Conservation (phyloP, 1,284 basidiomycete species). For the Agroathelia rolfsii region DNA sequence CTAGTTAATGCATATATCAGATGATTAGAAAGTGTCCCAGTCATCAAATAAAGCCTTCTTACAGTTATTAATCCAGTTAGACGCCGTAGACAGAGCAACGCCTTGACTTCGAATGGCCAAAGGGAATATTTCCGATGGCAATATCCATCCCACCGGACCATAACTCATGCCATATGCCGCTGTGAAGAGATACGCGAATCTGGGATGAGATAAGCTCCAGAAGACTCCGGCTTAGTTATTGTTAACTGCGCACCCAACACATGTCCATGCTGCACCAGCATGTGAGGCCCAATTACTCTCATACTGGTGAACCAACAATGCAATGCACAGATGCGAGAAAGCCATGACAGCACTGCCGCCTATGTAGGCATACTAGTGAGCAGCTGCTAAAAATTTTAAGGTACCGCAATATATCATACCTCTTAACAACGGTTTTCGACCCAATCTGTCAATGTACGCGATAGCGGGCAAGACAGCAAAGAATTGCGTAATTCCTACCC, state of each 20-base stretch:
- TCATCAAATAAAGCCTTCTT: constrained; percentile 18
- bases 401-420: constrained; percentile 29
- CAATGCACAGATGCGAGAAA: constrained; percentile 62
- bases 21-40: constrained; percentile 4
- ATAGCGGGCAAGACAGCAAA: constrained; percentile 69
- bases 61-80: constrained; percentile 81
- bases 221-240: no score
- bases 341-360: constrained; percentile 67
- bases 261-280: constrained; percentile 47
- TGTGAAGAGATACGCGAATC: constrained; percentile 70
- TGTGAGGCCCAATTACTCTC: constrained; percentile 47
- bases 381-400: neutral
- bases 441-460: constrained; percentile 60
- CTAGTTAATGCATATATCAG: constrained; percentile 26
- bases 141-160: constrained; percentile 80
- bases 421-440: constrained; percentile 58
- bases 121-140: constrained; percentile 79
- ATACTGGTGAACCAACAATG: constrained; percentile 49
- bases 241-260: constrained; percentile 43
- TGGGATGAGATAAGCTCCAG: constrained; percentile 25
- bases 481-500: constrained; percentile 73
- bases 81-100: constrained; percentile 75
- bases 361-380: constrained; percentile 13
- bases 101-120: constrained; percentile 80
- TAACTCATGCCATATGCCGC: constrained; percentile 75